phyloP scores from a whole-genome alignment of 1,139 yeast genomes.

The Debaryomyces coudertii region DNA sequence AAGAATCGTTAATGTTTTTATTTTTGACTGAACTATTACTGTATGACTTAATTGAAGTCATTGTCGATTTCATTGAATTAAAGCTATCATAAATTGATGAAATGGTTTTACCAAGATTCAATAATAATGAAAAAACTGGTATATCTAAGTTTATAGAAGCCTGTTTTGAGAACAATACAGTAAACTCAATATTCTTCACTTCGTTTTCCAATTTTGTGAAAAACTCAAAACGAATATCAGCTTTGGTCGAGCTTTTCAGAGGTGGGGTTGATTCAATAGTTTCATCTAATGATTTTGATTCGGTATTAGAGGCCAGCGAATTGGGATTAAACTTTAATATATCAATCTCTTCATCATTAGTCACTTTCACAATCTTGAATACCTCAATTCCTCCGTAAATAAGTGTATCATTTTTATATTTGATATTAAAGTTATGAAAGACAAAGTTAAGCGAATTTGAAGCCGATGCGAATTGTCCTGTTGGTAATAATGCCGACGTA shows the following conservation, averaged over 20 bases:
- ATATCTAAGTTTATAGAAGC: conserved; percentile 38
- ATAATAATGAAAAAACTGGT: conserved; percentile 19
- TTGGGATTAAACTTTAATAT: conserved; percentile 25
- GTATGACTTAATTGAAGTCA: neutral
- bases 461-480: conserved; percentile 43
- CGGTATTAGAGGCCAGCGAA: neutral
- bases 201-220: conserved; percentile 30
- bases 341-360: conserved; percentile 19
- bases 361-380: conserved; percentile 26
- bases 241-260: conserved; percentile 25
- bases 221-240: conserved; percentile 59
- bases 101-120: conserved; percentile 15
- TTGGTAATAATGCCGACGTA: conserved; percentile 44
- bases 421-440: conserved; percentile 37
- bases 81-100: conserved; percentile 3
- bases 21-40: neutral
- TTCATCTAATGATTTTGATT: conserved; percentile 3
- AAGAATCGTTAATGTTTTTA: neutral
- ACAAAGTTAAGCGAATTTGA: conserved; percentile 31
- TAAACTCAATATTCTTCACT: conserved; percentile 32
- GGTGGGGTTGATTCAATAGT: conserved; percentile 5
- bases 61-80: conserved; percentile 1
- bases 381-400: conserved; percentile 52
- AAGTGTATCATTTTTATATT: conserved; percentile 44
- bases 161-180: conserved; percentile 50